Conservation (phyloP, 139 green algal genomes). For the Micractinium conductrix region DNA sequence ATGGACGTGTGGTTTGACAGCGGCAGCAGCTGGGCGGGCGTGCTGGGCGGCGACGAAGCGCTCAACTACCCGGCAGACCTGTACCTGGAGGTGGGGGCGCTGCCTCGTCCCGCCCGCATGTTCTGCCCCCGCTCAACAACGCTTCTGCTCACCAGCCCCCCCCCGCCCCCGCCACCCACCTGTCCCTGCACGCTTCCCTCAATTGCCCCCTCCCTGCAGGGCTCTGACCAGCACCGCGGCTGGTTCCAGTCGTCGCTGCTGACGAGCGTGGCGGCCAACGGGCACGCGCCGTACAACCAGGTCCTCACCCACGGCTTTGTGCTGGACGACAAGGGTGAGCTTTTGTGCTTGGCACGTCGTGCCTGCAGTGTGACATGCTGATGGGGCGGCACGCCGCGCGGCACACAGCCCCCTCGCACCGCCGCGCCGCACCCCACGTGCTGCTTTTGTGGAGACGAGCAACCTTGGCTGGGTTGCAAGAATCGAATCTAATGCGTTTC, state of each 20-base stretch:
- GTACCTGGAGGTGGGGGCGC: constrained; percentile 86
- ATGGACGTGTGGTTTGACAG: constrained; percentile 99
- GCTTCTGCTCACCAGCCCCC: too few species aligned
- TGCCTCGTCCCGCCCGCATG: too few species aligned
- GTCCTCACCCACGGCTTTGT: constrained; percentile 93
- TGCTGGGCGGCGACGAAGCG: constrained; percentile 63
- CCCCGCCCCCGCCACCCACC: too few species aligned
- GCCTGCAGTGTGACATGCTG: neutral
- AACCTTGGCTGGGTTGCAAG: neutral
- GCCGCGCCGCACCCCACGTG: neutral
- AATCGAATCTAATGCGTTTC: too few species aligned
- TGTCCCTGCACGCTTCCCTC: too few species aligned
- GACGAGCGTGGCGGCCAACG: constrained; percentile 90
- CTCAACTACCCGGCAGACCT: constrained; percentile 92
- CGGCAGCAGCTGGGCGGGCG: constrained; percentile 91
- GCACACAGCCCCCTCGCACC: neutral
- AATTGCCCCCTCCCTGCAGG: constrained; percentile 57
- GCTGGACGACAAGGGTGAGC: constrained; percentile 52
- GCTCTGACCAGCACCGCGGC: constrained; percentile 96
- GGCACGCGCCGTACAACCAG: constrained; percentile 86
- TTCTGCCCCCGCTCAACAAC: too few species aligned
- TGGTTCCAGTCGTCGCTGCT: constrained; percentile 99
- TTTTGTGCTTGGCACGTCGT: neutral
- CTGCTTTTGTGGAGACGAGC: neutral
- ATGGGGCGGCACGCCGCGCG: neutral